These are phyloP conservation scores for Phytophthora brassicae DNA, from an alignment of 352 stramenopile genomes.

Conservation along the genomic window DNA sequence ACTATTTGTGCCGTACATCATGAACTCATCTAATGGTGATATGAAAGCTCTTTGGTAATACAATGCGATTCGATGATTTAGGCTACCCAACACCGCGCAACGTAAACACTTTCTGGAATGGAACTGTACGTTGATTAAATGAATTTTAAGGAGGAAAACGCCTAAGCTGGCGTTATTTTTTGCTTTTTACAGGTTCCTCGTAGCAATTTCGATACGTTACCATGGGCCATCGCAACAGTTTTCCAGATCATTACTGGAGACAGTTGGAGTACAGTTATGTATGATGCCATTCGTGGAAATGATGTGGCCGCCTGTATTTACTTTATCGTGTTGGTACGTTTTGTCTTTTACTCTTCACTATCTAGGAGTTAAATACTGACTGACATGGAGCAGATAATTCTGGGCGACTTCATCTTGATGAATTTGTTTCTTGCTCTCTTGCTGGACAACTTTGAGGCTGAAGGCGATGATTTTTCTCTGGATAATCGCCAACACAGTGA, in stretches of 20 bases:
- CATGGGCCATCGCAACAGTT: conserved; percentile 80
- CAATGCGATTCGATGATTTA: conserved; percentile 89
- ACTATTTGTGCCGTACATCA: too few species aligned
- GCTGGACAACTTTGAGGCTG: conserved; percentile 87
- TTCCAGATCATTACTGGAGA: conserved; percentile 95
- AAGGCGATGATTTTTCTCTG: conserved; percentile 58
- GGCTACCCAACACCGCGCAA: conserved; percentile 56
- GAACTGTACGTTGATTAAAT: conserved; percentile 34
- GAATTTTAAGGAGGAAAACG: background rate
- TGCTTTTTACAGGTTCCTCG: conserved; percentile 46
- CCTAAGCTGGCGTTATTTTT: background rate
- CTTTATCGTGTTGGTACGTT: conserved; percentile 77
- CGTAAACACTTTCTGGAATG: conserved; percentile 62
- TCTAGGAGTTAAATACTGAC: background rate
- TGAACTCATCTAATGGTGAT: too few species aligned
- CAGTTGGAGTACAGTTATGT: conserved; percentile 95
- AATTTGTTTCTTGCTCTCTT: conserved; percentile 95
- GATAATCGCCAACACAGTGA: conserved; percentile 56
- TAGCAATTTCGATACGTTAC: conserved; percentile 90
- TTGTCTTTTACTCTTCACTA: background rate
- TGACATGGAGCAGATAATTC: conserved; percentile 61
- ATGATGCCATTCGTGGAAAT: conserved; percentile 86
- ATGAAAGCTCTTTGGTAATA: conserved; percentile 96
- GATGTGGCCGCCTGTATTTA: conserved; percentile 70
- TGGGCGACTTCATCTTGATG: conserved; percentile 92